phyloP scores from a whole-genome alignment of 2,329 filamentous ascomycete genomes.

The Monosporascus sp. region DNA sequence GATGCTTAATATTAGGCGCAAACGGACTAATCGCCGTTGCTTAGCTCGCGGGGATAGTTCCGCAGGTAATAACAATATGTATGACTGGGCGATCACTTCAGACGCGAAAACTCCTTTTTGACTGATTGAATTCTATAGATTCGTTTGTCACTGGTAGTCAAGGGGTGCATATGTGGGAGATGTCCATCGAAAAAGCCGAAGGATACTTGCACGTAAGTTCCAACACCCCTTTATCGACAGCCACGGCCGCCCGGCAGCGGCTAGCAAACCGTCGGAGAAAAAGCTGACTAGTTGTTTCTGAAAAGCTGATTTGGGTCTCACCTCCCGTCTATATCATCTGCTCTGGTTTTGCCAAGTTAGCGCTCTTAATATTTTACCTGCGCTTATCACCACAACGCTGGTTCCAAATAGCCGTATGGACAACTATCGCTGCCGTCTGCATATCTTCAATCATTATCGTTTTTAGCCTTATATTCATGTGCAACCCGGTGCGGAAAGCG shows the following conservation, averaged over 20 bases:
- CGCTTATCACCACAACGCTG: constrained; percentile 15
- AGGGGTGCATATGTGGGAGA: constrained; percentile 5
- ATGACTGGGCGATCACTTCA: background rate
- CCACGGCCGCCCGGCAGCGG: background rate
- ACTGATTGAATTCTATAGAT: background rate
- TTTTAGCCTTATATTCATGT: constrained; percentile 16
- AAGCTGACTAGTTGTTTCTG: background rate
- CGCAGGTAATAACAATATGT: background rate
- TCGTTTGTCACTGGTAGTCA: background rate
- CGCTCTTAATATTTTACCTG: constrained; percentile 20
- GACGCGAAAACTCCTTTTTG: background rate
- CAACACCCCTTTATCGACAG: no score
- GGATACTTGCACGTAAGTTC: background rate
- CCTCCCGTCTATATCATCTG: constrained; percentile 12
- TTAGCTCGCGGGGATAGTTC: background rate
- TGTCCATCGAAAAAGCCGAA: background rate
- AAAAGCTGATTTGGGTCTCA: constrained; percentile 5
- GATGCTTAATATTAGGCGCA: no score
- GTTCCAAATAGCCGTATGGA: constrained; percentile 11
- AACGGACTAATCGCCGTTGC: background rate
- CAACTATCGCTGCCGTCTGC: constrained; percentile 12
- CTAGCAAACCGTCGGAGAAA: background rate
- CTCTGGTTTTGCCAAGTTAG: constrained; percentile 20
- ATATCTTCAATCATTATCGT: background rate
- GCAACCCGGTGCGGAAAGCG: constrained; percentile 15